Base-by-base conservation (phyloP, 1,284 basidiomycete genomes). In the Butyriboletus appendiculatus region DNA sequence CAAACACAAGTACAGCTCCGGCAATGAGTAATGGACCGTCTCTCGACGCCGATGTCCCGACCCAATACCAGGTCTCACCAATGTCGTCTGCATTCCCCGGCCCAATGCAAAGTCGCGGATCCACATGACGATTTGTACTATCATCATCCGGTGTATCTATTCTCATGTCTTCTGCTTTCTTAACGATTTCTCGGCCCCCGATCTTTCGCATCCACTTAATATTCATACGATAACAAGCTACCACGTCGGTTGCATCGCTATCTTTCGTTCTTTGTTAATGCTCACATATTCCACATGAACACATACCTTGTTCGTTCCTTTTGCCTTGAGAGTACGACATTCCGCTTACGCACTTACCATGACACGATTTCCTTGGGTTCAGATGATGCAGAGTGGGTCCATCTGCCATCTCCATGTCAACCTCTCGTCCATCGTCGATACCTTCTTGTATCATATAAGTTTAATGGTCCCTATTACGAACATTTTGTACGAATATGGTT, bases 11-110 rank as follows among this genome's bases (percentile, higher is more conserved):
- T 52, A 33, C 69, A 10, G 71, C 65, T 6, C 68, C 69, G 6
- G 53, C 67, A 40, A 68, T 67, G 48, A 67, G 58, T 38, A 67
- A 48, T 39, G 68, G 62, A 48, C 53, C 63, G 50, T 64, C 67
- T 15, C 64, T 74, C 11, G 68, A 73, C 22, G 53, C 63, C 28
- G 79, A 81, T 16, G 75, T 76, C 37, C 64, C 64, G 26, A 74
- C 68, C 48, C 81, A 78, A 62, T 71, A 76, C 48, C 85, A 85
- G 62, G 81, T 87, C 32, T 89, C 87, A 22, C 86, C 86, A 0
- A 81, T 88, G 84, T 88, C 86, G 14, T 86, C 85, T 32, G 86
- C 85, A 30, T 89, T 89, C 68, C 86, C 63, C 34, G 66, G 50
- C n/a, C 64, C 87, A 9, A 42, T 51, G 44, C 66, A 66, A 48